Evolutionary conservation across 441 rosid genomes (phyloP).

Genomic region (Arabidopsis lyrata): DNA sequence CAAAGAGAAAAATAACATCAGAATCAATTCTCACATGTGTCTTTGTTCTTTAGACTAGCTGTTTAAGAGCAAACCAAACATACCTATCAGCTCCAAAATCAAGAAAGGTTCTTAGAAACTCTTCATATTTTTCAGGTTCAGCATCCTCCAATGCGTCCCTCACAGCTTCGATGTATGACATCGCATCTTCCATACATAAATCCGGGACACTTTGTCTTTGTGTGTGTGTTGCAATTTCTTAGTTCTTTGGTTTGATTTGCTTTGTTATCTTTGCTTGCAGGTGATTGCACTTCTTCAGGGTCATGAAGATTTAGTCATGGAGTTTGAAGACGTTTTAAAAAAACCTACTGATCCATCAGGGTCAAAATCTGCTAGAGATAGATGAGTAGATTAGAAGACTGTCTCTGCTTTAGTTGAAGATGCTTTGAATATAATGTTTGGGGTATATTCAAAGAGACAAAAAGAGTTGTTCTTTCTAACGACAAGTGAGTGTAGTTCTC

Average conservation of each 20-base stretch:
- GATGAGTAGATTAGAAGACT: not conserved
- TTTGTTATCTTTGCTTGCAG: not conserved
- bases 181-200: too few species aligned
- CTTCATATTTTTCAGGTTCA: not conserved
- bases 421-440: not conserved
- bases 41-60: too few species aligned
- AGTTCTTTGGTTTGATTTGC: not conserved
- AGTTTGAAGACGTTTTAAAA: not conserved
- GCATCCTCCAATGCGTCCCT: not conserved
- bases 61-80: too few species aligned
- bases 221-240: not conserved
- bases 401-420: not conserved
- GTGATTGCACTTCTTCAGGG: not conserved
- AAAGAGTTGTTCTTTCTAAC: not conserved
- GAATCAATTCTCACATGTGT: too few species aligned
- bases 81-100: too few species aligned
- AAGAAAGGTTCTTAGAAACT: too few species aligned
- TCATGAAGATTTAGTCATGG: not conserved
- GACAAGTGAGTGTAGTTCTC: not conserved
- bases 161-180: not conserved
- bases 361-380: not conserved
- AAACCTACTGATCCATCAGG: too few species aligned
- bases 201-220: slow-evolving; percentile 25
- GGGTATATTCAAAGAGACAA: not conserved
- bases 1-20: too few species aligned